Evolutionary conservation across 306 rosid genomes (phyloP).

Genomic region (Quercus glauca): DNA sequence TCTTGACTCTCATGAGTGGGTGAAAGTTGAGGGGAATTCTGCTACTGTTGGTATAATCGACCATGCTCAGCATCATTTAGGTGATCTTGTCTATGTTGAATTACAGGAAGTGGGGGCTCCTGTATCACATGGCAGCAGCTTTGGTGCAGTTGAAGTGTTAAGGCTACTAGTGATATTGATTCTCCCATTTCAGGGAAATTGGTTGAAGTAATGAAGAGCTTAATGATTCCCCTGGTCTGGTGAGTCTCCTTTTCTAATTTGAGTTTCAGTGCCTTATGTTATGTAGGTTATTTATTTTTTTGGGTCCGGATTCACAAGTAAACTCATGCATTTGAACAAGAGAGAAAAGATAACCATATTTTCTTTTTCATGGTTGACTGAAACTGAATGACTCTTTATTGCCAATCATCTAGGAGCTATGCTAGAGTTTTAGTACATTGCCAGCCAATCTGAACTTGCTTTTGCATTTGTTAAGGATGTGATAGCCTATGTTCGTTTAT

Average conservation of each 20-base stretch:
- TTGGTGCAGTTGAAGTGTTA: slow-evolving; percentile 97
- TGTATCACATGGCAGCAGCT: slow-evolving; percentile 55
- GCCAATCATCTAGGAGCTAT: no score
- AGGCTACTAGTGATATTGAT: slow-evolving; percentile 87
- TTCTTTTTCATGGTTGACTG: neutral
- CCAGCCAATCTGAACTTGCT: neutral
- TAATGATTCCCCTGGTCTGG: slow-evolving; percentile 79
- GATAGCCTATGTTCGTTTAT: neutral
- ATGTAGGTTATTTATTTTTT: neutral
- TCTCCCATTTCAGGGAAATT: slow-evolving; percentile 89
- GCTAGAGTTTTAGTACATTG: neutral
- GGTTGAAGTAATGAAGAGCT: slow-evolving; percentile 65
- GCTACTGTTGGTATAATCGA: slow-evolving; percentile 87
- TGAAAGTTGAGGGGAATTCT: slow-evolving; percentile 74
- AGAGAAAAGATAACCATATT: neutral
- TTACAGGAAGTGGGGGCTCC: slow-evolving; percentile 72
- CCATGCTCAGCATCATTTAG: slow-evolving; percentile 92
- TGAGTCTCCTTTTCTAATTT: slow-evolving; percentile 35
- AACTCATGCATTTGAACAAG: neutral
- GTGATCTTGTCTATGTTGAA: slow-evolving; percentile 92
- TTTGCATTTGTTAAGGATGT: neutral
- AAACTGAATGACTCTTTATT: neutral
- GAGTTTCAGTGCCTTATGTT: neutral
- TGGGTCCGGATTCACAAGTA: neutral
- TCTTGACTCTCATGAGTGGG: slow-evolving; percentile 88